Conservation (phyloP, 768 basidiomycete species). For the Suillus ampliporus region DNA sequence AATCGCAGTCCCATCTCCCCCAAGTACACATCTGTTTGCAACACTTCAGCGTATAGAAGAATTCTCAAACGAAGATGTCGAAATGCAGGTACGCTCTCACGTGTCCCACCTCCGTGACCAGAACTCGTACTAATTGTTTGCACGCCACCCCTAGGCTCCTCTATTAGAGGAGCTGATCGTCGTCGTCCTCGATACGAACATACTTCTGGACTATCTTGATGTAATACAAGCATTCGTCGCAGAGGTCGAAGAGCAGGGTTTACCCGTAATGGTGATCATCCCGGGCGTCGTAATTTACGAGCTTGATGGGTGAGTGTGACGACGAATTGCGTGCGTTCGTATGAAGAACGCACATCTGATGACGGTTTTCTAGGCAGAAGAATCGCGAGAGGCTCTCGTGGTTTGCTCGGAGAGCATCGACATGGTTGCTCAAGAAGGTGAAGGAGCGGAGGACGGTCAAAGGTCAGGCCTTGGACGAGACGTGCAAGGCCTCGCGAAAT, state of each 20-base stretch:
- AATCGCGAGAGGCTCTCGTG: constrained; percentile 51
- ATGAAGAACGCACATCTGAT: constrained; percentile 10
- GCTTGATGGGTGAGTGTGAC: constrained; percentile 64
- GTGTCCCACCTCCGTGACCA: neutral
- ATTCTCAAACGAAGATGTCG: constrained; percentile 69
- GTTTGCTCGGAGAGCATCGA: constrained; percentile 72
- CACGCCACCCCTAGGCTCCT: constrained; percentile 41
- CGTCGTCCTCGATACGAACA: constrained; percentile 80
- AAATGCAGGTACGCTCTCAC: constrained; percentile 65
- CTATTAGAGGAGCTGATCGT: constrained; percentile 48
- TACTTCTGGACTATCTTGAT: constrained; percentile 71
- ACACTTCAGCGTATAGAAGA: constrained; percentile 59
- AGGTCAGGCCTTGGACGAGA: constrained; percentile 68
- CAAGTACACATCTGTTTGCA: constrained; percentile 29
- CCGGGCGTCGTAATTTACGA: constrained; percentile 80
- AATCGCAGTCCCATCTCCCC: constrained; percentile 6
- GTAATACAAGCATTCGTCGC: constrained; percentile 67
- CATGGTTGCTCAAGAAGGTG: constrained; percentile 69
- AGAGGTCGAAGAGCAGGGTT: constrained; percentile 54
- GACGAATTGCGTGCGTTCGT: constrained; percentile 5
- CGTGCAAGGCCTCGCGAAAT: constrained; percentile 61
- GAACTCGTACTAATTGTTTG: constrained; percentile 4
- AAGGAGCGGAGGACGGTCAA: constrained; percentile 60
- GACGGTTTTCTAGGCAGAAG: constrained; percentile 42
- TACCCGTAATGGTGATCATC: constrained; percentile 68